Conservation (phyloP, 768 basidiomycete genomes). For the Kondoa malvinella region DNA sequence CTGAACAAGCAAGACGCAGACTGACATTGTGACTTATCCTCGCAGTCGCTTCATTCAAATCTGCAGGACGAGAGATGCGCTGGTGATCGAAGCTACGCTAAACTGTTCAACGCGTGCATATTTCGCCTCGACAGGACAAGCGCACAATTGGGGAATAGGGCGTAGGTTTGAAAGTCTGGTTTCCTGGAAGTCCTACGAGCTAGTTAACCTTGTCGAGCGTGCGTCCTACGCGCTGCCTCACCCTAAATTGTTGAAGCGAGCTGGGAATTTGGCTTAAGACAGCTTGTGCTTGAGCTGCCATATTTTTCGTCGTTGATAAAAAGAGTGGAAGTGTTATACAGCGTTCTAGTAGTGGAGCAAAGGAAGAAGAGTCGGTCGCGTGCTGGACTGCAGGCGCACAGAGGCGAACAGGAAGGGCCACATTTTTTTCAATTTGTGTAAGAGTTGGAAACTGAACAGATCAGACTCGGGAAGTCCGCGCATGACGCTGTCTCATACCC, state of each 20-base stretch:
- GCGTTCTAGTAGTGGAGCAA: no score
- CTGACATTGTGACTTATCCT: conserved; percentile 26
- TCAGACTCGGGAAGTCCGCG: no score
- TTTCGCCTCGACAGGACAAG: neutral
- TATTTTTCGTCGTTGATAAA: no score
- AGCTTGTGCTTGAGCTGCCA: no score
- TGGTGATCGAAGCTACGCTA: conserved; percentile 1
- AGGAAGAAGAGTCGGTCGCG: no score
- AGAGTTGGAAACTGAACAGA: no score
- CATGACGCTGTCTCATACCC: no score
- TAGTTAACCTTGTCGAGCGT: neutral
- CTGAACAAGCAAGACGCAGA: neutral
- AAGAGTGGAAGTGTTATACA: no score
- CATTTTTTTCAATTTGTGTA: no score
- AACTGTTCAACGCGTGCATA: neutral
- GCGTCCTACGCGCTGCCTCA: neutral
- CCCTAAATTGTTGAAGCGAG: neutral
- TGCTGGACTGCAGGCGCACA: no score
- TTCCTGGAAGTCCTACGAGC: neutral
- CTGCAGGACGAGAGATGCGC: conserved; percentile 14
- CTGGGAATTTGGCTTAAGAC: no score
- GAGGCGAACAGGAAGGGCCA: no score
- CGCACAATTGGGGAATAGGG: neutral
- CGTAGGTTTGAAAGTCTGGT: neutral
- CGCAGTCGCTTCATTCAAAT: conserved; percentile 54